phyloP scores from a whole-genome alignment of 164 flowering plant species.

The Dillenia suffruticosa region DNA sequence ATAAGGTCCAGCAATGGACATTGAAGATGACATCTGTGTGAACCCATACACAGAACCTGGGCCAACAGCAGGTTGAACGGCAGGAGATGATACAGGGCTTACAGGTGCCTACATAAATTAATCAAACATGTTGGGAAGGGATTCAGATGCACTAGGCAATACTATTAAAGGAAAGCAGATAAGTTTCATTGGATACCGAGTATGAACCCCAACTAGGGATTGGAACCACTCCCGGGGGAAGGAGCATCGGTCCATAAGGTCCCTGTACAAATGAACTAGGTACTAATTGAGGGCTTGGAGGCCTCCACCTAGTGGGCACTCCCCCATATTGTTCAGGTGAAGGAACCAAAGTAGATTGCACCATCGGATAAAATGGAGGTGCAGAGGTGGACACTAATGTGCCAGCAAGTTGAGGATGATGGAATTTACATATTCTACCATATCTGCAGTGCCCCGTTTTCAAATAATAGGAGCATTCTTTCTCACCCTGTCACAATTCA shows the following conservation, averaged over 20 bases:
- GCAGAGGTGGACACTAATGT: slow-evolving; percentile 42
- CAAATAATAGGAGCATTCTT: slow-evolving; percentile 83
- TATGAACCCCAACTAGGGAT: slow-evolving; percentile 73
- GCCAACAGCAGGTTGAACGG: slow-evolving; percentile 47
- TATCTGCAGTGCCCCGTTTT: slow-evolving; percentile 93
- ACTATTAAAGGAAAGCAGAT: background rate
- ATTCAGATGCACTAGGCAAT: slow-evolving; percentile 1
- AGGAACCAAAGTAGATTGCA: slow-evolving; percentile 59
- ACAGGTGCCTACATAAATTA: slow-evolving; percentile 49
- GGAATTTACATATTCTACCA: slow-evolving; percentile 89
- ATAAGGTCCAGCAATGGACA: slow-evolving; percentile 56
- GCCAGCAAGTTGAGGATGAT: slow-evolving; percentile 74
- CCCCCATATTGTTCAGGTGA: slow-evolving; percentile 69
- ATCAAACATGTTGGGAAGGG: background rate
- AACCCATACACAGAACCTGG: slow-evolving; percentile 52
- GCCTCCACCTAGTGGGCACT: slow-evolving; percentile 46
- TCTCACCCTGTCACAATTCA: slow-evolving; percentile 63
- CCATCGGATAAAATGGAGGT: slow-evolving; percentile 42
- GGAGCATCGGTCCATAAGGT: slow-evolving; percentile 62
- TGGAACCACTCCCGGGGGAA: slow-evolving; percentile 70
- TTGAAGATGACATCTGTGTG: slow-evolving; percentile 61
- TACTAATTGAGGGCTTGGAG: slow-evolving; percentile 61
- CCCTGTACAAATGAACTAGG: slow-evolving; percentile 74
- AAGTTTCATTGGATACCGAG: slow-evolving; percentile 35
- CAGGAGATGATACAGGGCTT: slow-evolving; percentile 49